Conservation (phyloP, 2,329 filamentous ascomycete genomes). For the Allantophomopsis cytisporea region DNA sequence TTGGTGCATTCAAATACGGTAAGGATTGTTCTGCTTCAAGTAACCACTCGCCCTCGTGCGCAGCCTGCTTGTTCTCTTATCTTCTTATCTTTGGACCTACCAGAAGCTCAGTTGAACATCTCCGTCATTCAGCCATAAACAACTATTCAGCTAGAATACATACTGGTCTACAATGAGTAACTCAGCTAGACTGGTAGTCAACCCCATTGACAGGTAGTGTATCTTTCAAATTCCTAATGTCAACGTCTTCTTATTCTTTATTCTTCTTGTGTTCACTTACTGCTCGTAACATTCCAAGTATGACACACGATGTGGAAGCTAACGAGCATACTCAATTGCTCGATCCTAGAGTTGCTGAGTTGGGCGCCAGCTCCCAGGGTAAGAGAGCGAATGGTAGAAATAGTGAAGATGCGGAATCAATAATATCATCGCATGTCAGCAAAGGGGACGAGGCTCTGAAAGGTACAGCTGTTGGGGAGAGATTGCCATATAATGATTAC, state of each 20-base stretch:
- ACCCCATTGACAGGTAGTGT: no score
- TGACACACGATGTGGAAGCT: conserved; percentile 10
- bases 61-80: no score
- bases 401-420: conserved; percentile 6
- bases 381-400: background rate
- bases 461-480: conserved; percentile 33
- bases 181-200: no score
- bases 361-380: conserved; percentile 3
- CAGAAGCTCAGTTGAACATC: no score
- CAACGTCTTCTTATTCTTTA: background rate
- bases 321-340: conserved; percentile 10
- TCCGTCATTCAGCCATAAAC: no score
- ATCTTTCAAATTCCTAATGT: background rate
- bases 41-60: no score
- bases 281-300: background rate
- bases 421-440: conserved; percentile 19
- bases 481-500: conserved; percentile 46
- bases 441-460: conserved; percentile 33
- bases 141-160: no score
- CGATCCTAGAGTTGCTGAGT: conserved; percentile 4
- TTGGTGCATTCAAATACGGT: no score
- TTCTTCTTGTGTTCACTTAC: background rate
- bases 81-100: no score
- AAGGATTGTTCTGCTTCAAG: no score
- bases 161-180: no score